phyloP scores from a whole-genome alignment of 495 filamentous ascomycete genomes.

The Extremus antarcticus region DNA sequence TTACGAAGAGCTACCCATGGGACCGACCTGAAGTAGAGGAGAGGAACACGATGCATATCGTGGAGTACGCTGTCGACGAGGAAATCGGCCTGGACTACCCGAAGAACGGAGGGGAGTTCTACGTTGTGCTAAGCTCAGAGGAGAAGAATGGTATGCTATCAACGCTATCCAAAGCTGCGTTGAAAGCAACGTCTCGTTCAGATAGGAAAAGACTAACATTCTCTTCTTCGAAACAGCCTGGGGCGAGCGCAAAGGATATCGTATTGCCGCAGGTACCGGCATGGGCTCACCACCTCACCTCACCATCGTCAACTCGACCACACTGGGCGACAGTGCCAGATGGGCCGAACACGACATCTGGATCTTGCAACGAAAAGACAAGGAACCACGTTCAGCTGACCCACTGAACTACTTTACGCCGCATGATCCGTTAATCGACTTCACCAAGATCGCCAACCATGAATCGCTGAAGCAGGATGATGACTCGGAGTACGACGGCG shows the following conservation, averaged over 20 bases:
- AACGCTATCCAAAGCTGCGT: too few species aligned
- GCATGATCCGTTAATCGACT: slow-evolving; percentile 43
- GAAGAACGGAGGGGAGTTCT: slow-evolving; percentile 39
- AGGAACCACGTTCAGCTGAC: slow-evolving; percentile 38
- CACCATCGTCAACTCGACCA: slow-evolving; percentile 39
- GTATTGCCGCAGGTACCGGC: slow-evolving; percentile 34
- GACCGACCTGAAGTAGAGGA: slow-evolving; percentile 28
- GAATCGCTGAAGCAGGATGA: slow-evolving; percentile 37
- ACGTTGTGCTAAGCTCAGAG: slow-evolving; percentile 43
- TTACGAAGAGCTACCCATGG: slow-evolving; percentile 37
- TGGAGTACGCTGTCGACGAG: slow-evolving; percentile 33
- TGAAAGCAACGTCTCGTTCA: too few species aligned
- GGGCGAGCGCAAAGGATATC: slow-evolving; percentile 47
- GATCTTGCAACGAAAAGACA: slow-evolving; percentile 42
- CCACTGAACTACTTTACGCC: slow-evolving; percentile 39
- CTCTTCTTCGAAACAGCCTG: too few species aligned
- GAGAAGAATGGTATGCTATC: slow-evolving; percentile 35
- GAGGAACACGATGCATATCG: slow-evolving; percentile 46
- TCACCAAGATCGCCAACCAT: slow-evolving; percentile 44
- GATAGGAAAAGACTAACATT: too few species aligned
- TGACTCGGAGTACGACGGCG: slow-evolving; percentile 28
- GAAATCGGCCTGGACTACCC: slow-evolving; percentile 46
- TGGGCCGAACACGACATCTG: slow-evolving; percentile 43
- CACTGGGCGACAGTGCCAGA: slow-evolving; percentile 35
- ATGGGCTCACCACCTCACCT: slow-evolving; percentile 30